Evolutionary conservation across 176 grass and related monocot species (phyloP), one percentile per base, ranked within the genome.

Genomic region (Microstegium vimineum): DNA sequence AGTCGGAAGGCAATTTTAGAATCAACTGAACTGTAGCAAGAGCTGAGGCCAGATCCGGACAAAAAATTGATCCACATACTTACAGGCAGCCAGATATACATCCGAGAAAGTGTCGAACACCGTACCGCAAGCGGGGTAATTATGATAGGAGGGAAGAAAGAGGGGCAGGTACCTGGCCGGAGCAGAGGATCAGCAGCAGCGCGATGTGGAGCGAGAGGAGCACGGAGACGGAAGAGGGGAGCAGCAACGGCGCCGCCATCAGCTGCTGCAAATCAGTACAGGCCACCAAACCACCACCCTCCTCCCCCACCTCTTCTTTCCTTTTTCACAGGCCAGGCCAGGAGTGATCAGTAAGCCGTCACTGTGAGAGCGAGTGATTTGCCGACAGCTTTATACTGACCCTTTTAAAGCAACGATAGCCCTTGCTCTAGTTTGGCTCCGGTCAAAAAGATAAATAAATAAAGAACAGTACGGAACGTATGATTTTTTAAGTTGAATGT

Each of bases 101-200:
- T 5, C 6, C 27, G n/a, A 82, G 34, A 17, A 79, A 82, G 59
- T n/a, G 52, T 57, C 13, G 22, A 40, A 17, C 31, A 57, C 17
- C 18, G 56, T 11, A 13, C 30, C 11, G 18, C 18, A 52, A 85
- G 51, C 20, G 10, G 51, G 70, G 3, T 38, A 46, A 49, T 16
- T n/a, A 22, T 22, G 37, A n/a, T 25, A 0, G 27, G 18, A 26
- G 13, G 3, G 32, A 6, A 20, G 32, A 6, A 20, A 56, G 69
- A 13, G 26, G 1, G 32, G 14, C 2, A 5, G 76, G 20, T 81
- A 89, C 87, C 87, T 76, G 82, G 26, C 77, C 35, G 71, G 63
- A 81, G 71, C 87, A 86, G 64, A 73, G 72, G 67, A 54, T 5
- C 52, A 75, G 82, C 76, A 80, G 62, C 41, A 65, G 77, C 3